These are phyloP conservation scores for Rhodamnia argentea DNA, from an alignment of 345 rosid genomes.

Conservation along the genomic window DNA sequence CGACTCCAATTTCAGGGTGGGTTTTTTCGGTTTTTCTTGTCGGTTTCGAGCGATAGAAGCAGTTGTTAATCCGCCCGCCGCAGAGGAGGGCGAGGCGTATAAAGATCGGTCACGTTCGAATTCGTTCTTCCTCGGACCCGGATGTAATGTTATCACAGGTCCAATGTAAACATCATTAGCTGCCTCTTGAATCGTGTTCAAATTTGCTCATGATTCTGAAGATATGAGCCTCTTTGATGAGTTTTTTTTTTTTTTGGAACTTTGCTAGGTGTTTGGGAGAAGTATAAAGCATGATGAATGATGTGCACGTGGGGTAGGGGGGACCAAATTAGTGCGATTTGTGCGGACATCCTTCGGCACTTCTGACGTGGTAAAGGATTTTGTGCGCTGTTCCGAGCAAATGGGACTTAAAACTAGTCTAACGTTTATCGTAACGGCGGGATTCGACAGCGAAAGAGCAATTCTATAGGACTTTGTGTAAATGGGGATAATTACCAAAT, in stretches of 20 bases:
- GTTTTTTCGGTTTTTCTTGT: neutral
- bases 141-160: neutral
- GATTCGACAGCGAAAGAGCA: neutral
- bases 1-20: neutral
- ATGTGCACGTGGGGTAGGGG: too few relatives aligned
- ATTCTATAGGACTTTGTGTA: neutral
- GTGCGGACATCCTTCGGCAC: neutral
- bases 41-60: neutral
- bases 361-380: neutral
- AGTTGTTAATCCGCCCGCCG: neutral
- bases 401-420: neutral
- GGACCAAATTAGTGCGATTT: neutral
- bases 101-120: neutral
- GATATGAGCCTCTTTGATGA: neutral
- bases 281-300: too few relatives aligned
- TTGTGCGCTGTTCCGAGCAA: neutral
- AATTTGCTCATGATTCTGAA: neutral
- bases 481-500: too few relatives aligned
- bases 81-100: neutral
- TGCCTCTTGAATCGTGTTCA: neutral
- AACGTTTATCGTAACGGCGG: neutral
- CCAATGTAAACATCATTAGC: neutral
- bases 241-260: too few relatives aligned
- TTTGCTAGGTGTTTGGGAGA: too few relatives aligned
- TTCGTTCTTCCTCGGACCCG: neutral